Percentiles rank a stretch among this genome's conserved stretches.
phyloP scores from a whole-genome alignment of 768 basidiomycete genomes.

The Filobasidium floriforme region DNA sequence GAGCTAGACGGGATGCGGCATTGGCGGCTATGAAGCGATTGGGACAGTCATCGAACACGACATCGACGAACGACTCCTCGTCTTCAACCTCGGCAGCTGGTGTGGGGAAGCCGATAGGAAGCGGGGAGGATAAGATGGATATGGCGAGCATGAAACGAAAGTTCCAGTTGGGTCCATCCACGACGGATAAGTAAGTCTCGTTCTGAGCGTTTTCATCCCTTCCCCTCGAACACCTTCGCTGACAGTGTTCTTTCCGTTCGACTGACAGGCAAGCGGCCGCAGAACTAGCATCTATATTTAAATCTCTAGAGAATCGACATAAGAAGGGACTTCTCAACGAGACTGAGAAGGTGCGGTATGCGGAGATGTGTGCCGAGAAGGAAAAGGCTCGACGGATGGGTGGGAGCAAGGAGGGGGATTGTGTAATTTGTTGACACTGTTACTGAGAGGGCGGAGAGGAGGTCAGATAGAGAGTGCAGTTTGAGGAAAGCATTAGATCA shows the following conservation, averaged over 20 bases:
- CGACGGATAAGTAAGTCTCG: conserved; percentile 40
- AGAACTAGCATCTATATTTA: conserved; percentile 36
- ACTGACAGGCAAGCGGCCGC: conserved; percentile 34
- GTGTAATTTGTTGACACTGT: conserved; percentile 3
- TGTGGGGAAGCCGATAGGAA: not conserved
- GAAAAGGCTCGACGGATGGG: conserved; percentile 20
- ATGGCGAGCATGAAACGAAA: conserved; percentile 27
- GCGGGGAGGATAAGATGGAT: not conserved
- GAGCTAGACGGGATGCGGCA: conserved; percentile 40
- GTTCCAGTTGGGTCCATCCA: conserved; percentile 38
- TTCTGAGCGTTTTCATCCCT: not conserved
- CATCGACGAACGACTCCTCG: not conserved
- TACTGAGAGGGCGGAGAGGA: not conserved
- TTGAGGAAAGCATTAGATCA: no score
- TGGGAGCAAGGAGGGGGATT: conserved; percentile 10
- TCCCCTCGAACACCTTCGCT: not conserved
- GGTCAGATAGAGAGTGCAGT: not conserved
- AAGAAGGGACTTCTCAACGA: conserved; percentile 40
- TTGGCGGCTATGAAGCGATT: conserved; percentile 39
- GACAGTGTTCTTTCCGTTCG: not conserved
- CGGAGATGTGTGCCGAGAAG: conserved; percentile 19
- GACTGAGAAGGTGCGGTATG: conserved; percentile 39
- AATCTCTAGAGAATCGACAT: conserved; percentile 38
- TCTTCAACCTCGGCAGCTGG: not conserved
- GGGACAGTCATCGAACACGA: conserved; percentile 26